Conservation (phyloP, 768 basidiomycete genomes). For the Cantharellus anzutake region DNA sequence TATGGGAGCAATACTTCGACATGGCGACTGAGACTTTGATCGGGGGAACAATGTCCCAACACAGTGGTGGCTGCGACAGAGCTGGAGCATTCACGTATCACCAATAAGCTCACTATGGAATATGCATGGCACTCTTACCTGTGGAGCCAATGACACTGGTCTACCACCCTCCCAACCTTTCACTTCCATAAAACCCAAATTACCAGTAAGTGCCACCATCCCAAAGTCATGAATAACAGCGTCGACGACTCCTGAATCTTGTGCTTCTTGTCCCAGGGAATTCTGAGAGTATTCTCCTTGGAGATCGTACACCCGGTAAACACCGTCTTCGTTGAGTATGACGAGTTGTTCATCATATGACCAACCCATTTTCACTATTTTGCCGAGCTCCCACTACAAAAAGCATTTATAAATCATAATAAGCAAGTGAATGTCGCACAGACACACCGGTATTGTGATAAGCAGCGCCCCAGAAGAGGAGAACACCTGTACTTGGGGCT, state of each 20-base stretch:
- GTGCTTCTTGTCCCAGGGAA: conserved; percentile 65
- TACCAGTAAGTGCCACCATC: conserved; percentile 65
- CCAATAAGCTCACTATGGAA: neutral
- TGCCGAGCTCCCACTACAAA: conserved; percentile 75
- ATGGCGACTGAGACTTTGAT: conserved; percentile 74
- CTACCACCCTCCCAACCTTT: conserved; percentile 74
- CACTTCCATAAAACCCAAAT: conserved; percentile 61
- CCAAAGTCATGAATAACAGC: conserved; percentile 77
- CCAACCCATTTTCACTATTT: conserved; percentile 54
- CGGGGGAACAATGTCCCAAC: conserved; percentile 88
- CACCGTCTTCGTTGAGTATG: conserved; percentile 80
- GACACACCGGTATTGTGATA: conserved; percentile 16
- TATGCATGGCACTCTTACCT: neutral
- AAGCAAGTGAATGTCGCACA: neutral
- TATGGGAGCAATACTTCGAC: conserved; percentile 76
- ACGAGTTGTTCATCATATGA: conserved; percentile 54
- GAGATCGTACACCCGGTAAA: conserved; percentile 76
- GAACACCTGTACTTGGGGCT: conserved; percentile 73
- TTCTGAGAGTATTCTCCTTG: conserved; percentile 73
- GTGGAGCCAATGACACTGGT: conserved; percentile 36
- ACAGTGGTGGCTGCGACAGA: conserved; percentile 54
- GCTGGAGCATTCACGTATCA: conserved; percentile 21
- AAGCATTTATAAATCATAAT: neutral
- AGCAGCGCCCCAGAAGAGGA: conserved; percentile 61
- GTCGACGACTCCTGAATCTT: conserved; percentile 66